Evolutionary conservation across 495 filamentous ascomycete genomes (phyloP), one percentile per base, ranked within the genome.

Genomic region (Lentithecium fluviatile): DNA sequence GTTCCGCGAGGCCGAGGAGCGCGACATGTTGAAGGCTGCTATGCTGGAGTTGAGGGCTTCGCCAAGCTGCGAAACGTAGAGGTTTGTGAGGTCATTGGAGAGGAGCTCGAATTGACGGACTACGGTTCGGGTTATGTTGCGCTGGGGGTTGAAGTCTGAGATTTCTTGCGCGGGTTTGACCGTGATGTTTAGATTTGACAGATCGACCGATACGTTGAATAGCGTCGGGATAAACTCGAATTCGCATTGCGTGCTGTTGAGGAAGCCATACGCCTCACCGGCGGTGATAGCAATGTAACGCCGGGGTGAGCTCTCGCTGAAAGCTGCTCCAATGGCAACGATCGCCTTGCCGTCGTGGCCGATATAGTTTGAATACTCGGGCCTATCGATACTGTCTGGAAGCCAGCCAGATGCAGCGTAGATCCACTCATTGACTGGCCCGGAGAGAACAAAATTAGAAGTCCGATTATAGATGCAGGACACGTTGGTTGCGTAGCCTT

Each of bases 1-100:
- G 6, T 32, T 52, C 0, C 29, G 42, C 7, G 40, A 56, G 11
- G 52, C 54, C 34, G 40, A 42, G n/a, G 52, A 5, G 11, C 40
- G 45, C 0, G 43, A 52, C 17, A 62, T 65, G 40, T 54, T 66
- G 32, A 61, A 71, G 7, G 65, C 60, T 5, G 59, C 69, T 25
- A 73, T 75, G 54, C 68, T 73, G 7, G 68, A 62, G 25, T 69
- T 71, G 24, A 76, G 65, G 2, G 73, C 65, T 45, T 71, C 58
- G 17, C 71, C 74, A 0, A 76, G 50, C 0, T 69, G 56, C 7
- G 71, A 74, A 26, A 58, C 59, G 50, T 73, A 74, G 10, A 73
- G 62, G 51, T 65, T 72, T 4, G 72, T 76, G 15, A 66, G 58
- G 37, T 72, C 70, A 43, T 68, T 70, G 15, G 69, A 55, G 11